Evolutionary conservation across 495 filamentous ascomycete species (phyloP).

Genomic region (Cryomyces minteri): DNA sequence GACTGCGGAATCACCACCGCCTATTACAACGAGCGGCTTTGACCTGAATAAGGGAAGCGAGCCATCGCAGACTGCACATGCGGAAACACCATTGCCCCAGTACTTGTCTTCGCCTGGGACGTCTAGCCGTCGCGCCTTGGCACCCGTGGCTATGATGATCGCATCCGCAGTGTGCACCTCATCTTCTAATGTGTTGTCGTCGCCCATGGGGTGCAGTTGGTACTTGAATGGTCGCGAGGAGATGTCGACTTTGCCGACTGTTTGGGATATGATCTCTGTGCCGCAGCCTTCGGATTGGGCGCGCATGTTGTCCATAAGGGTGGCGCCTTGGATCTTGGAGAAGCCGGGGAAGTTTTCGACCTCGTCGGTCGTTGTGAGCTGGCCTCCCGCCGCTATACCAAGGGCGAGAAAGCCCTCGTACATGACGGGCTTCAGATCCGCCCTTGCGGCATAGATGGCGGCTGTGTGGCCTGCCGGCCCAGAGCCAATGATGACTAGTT

Average conservation of each 20-base stretch:
- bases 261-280: conserved; percentile 81
- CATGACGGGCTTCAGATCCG: conserved; percentile 77
- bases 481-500: conserved; percentile 34
- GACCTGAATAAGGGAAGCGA: conserved; percentile 94
- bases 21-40: conserved; percentile 89
- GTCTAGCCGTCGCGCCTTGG: conserved; percentile 65
- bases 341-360: conserved; percentile 97
- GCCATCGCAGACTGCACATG: conserved; percentile 95
- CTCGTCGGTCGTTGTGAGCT: conserved; percentile 94
- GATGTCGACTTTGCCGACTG: conserved; percentile 75
- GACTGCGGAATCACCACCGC: conserved; percentile 89
- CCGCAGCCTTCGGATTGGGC: conserved; percentile 80
- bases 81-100: conserved; percentile 93
- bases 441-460: conserved; percentile 85
- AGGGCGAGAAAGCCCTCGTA: conserved; percentile 98
- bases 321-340: conserved; percentile 62
- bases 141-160: conserved; percentile 89
- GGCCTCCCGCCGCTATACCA: conserved; percentile 86
- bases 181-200: conserved; percentile 30
- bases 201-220: conserved; percentile 62
- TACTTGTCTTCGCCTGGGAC: conserved; percentile 82
- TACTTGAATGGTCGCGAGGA: conserved; percentile 76
- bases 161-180: conserved; percentile 67
- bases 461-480: conserved; percentile 96
- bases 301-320: conserved; percentile 92